Conservation (phyloP, 1,139 yeast species). For the Scheffersomyces illinoinensis region DNA sequence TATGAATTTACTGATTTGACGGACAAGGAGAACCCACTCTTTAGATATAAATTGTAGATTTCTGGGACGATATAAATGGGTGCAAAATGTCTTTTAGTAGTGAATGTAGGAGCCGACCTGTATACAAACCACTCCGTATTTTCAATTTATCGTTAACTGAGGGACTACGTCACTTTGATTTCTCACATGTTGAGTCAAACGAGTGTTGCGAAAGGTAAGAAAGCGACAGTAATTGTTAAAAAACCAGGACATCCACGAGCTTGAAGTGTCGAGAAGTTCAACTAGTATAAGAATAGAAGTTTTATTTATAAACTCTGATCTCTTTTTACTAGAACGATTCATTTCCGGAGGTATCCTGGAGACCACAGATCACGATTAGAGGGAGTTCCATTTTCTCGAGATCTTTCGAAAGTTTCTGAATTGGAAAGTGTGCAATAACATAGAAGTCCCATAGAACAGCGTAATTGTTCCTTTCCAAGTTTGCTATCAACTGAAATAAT, state of each 20-base stretch:
- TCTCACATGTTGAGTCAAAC: background rate
- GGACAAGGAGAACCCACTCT: conserved; percentile 63
- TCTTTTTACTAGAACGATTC: background rate
- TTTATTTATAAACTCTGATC: background rate
- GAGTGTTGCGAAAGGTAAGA: background rate
- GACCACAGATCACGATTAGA: no score
- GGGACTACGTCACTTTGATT: background rate
- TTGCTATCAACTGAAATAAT: background rate
- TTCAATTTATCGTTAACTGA: background rate
- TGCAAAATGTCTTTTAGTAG: background rate
- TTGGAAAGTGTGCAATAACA: no score
- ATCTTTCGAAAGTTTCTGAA: no score
- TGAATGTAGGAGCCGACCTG: background rate
- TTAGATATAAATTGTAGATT: conserved; percentile 42
- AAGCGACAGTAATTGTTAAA: background rate
- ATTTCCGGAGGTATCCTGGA: background rate
- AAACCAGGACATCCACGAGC: background rate
- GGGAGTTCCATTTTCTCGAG: no score
- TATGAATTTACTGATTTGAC: conserved; percentile 64
- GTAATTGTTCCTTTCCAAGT: background rate
- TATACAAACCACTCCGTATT: background rate
- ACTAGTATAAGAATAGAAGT: background rate
- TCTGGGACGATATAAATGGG: background rate
- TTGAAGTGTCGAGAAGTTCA: background rate
- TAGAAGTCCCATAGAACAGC: no score